Evolutionary conservation across 164 flowering plant genomes (phyloP), one percentile per base, ranked within the genome.

Genomic region (Dillenia suffruticosa): DNA sequence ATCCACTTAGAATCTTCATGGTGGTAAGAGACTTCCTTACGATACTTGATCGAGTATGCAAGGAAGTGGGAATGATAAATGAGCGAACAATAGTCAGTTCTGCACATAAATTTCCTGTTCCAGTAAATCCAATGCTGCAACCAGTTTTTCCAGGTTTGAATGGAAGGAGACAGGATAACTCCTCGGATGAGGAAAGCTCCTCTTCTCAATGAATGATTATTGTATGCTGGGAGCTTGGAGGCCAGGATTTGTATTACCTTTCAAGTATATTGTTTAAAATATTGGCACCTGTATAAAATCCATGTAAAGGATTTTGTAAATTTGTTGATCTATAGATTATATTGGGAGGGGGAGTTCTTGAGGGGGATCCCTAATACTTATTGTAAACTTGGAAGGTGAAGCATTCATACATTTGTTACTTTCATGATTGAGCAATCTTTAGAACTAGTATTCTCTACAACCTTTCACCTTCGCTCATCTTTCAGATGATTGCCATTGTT

Each of bases 21-120:
- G 90, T 92, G 53, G 95, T 92, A 12, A 76, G 92, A 53, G 98
- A 92, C 68, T 92, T 92, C 50, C 84, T 92, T 32, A 55, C 80
- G 0, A 46, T 71, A 63, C 89, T 92, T 8, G 96, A 89, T 57
- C 80, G 75, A 16, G 98, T 90, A 1, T 89, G 98, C 78, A 89
- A 81, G 71, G 96, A 90, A 70, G 92, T 84, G 3, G 91, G 93
- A 2, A 81, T 71, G 73, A 79, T 88, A 14, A 87, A 89, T 55
- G 96, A 86, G 65, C 70, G 95, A 45, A 86, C 87, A 0, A 77
- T 80, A 40, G 82, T 90, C 15, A 86, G 85, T 72, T 79, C 87
- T 3, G 93, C 84, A 15, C 79, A 79, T 17, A 84, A 76, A 64
- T 82, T 85, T 70, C 96, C 96, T 4, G 79, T 86, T 45, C 90